Percentiles rank a stretch among this genome's conserved stretches.
Evolutionary conservation across 331 rosid species (phyloP).

Genomic region (Erythrophleum ivorense): DNA sequence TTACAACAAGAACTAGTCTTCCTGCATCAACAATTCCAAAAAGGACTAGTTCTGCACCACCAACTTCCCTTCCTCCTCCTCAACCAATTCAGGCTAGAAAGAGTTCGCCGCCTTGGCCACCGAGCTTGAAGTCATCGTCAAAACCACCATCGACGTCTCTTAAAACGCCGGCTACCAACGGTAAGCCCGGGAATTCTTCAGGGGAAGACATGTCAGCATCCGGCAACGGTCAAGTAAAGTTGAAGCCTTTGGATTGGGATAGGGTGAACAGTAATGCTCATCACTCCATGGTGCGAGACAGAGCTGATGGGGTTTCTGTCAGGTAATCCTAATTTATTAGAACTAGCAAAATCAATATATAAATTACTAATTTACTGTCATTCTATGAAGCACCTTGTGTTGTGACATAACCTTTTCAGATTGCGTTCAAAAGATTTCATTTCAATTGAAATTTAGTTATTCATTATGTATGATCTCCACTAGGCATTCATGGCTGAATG

Average conservation of each 20-base stretch:
- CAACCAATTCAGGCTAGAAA: slow-evolving; percentile 27
- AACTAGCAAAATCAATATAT: background rate
- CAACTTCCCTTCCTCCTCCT: slow-evolving; percentile 34
- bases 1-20: slow-evolving; percentile 39
- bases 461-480: too few relatives aligned
- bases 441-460: too few relatives aligned
- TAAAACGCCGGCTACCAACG: slow-evolving; percentile 18
- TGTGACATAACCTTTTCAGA: too few relatives aligned
- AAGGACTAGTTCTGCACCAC: slow-evolving; percentile 32
- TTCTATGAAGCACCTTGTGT: background rate
- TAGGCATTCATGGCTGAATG: too few relatives aligned
- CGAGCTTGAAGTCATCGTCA: slow-evolving; percentile 39
- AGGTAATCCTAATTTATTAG: slow-evolving; percentile 57
- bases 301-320: slow-evolving; percentile 72
- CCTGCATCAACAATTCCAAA: slow-evolving; percentile 39
- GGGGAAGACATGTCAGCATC: slow-evolving; percentile 43
- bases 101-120: slow-evolving; percentile 47
- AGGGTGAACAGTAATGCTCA: slow-evolving; percentile 72
- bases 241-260: slow-evolving; percentile 96
- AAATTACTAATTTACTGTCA: background rate
- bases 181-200: slow-evolving; percentile 44
- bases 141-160: slow-evolving; percentile 53
- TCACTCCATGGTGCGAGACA: slow-evolving; percentile 52
- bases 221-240: slow-evolving; percentile 54
- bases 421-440: too few relatives aligned